These are phyloP conservation scores for Pseudogymnoascus sp. DNA, from an alignment of 2,329 filamentous ascomycete species.

Conservation along the genomic window DNA sequence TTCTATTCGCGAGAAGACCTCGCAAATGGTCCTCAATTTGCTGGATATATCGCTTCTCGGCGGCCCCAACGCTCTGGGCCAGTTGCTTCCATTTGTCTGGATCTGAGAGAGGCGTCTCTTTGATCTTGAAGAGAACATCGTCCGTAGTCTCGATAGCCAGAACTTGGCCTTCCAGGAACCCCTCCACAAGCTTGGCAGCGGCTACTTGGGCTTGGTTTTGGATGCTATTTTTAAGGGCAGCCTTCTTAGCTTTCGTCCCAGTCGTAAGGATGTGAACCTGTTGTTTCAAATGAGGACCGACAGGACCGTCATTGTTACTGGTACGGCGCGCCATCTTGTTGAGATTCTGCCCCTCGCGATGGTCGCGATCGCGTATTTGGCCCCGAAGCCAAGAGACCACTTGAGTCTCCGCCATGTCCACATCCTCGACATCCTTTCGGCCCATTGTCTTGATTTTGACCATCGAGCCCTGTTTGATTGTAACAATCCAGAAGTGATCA, in stretches of 20 bases:
- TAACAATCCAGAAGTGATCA: conserved; percentile 76
- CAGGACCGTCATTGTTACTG: conserved; percentile 19
- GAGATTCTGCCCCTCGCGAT: conserved; percentile 44
- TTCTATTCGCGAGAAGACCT: conserved; percentile 52
- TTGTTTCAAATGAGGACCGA: conserved; percentile 43
- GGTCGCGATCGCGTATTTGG: conserved; percentile 74
- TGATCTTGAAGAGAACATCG: conserved; percentile 68
- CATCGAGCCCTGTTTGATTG: conserved; percentile 69
- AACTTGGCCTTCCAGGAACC: conserved; percentile 70
- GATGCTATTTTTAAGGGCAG: conserved; percentile 69
- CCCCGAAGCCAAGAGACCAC: conserved; percentile 71
- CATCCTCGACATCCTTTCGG: conserved; percentile 65
- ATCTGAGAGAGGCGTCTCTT: conserved; percentile 67
- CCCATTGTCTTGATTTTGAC: conserved; percentile 74
- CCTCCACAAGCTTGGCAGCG: conserved; percentile 55
- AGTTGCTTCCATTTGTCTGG: conserved; percentile 75
- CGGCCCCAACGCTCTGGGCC: conserved; percentile 68
- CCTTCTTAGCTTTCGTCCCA: conserved; percentile 82
- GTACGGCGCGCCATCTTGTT: conserved; percentile 27
- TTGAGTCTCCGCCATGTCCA: conserved; percentile 65
- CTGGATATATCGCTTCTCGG: conserved; percentile 71
- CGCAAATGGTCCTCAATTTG: conserved; percentile 72
- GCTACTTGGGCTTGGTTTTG: conserved; percentile 66
- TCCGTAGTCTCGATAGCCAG: conserved; percentile 84
- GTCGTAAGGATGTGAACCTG: conserved; percentile 80